phyloP scores from a whole-genome alignment of 2,329 filamentous ascomycete species.

The Epichloe gansuensis region DNA sequence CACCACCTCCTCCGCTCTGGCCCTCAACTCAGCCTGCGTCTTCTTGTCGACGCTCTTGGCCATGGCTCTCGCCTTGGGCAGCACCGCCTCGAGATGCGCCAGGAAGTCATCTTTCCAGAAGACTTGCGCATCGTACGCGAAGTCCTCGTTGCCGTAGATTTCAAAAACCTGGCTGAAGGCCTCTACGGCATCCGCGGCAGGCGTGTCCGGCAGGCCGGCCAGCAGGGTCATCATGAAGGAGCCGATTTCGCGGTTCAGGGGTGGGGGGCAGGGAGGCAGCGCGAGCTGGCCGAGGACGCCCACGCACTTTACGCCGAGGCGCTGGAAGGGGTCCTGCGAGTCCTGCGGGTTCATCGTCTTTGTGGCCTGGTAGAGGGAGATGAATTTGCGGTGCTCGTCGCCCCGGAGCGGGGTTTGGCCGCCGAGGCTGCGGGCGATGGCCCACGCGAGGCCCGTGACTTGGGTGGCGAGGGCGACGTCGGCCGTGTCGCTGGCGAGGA shows the following conservation, averaged over 20 bases:
- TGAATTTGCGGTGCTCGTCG: conserved; percentile 49
- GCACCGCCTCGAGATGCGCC: conserved; percentile 40
- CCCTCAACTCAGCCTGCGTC: conserved; percentile 40
- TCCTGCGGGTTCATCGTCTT: conserved; percentile 17
- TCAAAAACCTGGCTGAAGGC: conserved; percentile 55
- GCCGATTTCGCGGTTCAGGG: conserved; percentile 49
- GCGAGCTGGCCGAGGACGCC: conserved; percentile 54
- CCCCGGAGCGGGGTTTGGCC: conserved; percentile 33
- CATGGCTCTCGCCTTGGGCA: conserved; percentile 42
- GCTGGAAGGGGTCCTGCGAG: conserved; percentile 44
- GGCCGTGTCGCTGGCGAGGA: conserved; percentile 47
- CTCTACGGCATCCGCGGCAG: conserved; percentile 47
- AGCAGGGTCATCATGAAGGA: conserved; percentile 47
- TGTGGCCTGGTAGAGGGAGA: conserved; percentile 52
- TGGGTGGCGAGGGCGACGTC: conserved; percentile 49
- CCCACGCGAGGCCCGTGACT: conserved; percentile 55
- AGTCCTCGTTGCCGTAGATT: conserved; percentile 49
- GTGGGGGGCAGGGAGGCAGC: conserved; percentile 36
- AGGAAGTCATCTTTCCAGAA: conserved; percentile 52
- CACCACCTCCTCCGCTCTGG: conserved; percentile 45
- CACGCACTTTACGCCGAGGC: conserved; percentile 52
- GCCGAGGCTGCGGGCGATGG: conserved; percentile 43
- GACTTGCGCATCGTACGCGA: conserved; percentile 44
- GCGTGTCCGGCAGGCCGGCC: conserved; percentile 35
- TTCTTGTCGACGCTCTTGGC: conserved; percentile 50